Base-by-base conservation (phyloP, 2,329 filamentous ascomycete species). In the Alternaria infectoria region DNA sequence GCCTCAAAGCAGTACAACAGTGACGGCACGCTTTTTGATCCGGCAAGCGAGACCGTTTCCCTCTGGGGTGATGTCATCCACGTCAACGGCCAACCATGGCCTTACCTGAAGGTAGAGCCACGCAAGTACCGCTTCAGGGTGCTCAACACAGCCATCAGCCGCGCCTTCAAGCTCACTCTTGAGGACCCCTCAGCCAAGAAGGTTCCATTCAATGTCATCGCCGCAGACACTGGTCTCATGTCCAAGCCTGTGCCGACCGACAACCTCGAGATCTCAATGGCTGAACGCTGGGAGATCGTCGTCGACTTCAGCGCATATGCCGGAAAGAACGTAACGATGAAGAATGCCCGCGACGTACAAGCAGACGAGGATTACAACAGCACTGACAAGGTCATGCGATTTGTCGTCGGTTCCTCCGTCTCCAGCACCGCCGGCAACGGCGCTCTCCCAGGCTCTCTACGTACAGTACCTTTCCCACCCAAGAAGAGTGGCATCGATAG, bases 51-150 rank as follows among this genome's bases (percentile, higher is more conserved):
- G 68, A 79, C 74, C 0, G 77, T 78, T 10, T 85, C 82, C 62
- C 80, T 87, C 21, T 88, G 82, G 65, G 87, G 87, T 51, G 87
- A 89, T 68, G 79, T 86, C 11, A 87, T 88, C 59, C 84, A 88
- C 43, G 86, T 88, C 43, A 88, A 89, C 70, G 85, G 85, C 2
- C 83, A 86, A 68, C 87, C 87, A 6, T 89, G 87, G 87, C 87
- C 87, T 3, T 88, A 81, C 65, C 68, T 87, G 10, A 81, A 83
- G n/a, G 86, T 88, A 5, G 84, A 89, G 74, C 86, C 86, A 7
- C 83, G 87, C 71, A 89, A 88, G 73, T 89, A 89, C 70, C 85
- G 86, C 36, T 83, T 89, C 67, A 79, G 87, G 12, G 77, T 88
- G 67, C 81, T 87, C 28, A 83, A 88, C 72, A 81, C 74, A 11